Evolutionary conservation across 768 basidiomycete species (phyloP), one percentile per base, ranked within the genome.

Genomic region (Clitopilus passeckerianus): DNA sequence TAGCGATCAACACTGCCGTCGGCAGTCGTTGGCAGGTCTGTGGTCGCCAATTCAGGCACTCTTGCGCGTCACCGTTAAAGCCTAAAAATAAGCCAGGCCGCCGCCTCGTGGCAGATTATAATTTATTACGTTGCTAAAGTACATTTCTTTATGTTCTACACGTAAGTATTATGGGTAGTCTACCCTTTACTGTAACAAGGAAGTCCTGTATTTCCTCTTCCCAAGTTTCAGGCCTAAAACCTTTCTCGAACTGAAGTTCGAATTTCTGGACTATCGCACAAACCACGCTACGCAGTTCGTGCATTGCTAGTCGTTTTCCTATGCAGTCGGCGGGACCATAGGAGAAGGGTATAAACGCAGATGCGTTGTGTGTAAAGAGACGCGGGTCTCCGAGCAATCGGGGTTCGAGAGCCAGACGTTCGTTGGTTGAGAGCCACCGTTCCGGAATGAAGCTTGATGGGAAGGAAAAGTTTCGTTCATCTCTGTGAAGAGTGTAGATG

Each of bases 261-360:
- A 75, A 76, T 27, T 64, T 67, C 50, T 65, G 65, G 34, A 74
- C 60, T 27, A 76, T 61, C 33, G 66, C 57, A 46, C 66, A 68
- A 9, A 67, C 61, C 18, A 74, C 63, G 59, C 67, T 64, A 15
- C 73, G 68, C 68, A 78, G 65, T 56, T 77, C 75, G 54, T 71
- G 60, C 59, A 68, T 66, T 3, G 75, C 76, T 54, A 77, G 59
- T 53, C 66, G 65, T 53, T 67, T 76, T 18, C 82, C 83, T 12
- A 74, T 77, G 63, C 84, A 85, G 62, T 80, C 80, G 15, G 75
- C 73, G 10, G 81, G 81, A 0, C 84, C 83, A 44, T 70, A 67
- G 30, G 74, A 75, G 60, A 76, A 78, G 7, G 75, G 74, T 20
- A 75, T 70, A 58, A 72, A 76, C 2, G 75, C 72, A 7, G 59